Evolutionary conservation across 2,329 filamentous ascomycete genomes (phyloP), one percentile per base, ranked within the genome.

Genomic region (Ceratocystis variospora): DNA sequence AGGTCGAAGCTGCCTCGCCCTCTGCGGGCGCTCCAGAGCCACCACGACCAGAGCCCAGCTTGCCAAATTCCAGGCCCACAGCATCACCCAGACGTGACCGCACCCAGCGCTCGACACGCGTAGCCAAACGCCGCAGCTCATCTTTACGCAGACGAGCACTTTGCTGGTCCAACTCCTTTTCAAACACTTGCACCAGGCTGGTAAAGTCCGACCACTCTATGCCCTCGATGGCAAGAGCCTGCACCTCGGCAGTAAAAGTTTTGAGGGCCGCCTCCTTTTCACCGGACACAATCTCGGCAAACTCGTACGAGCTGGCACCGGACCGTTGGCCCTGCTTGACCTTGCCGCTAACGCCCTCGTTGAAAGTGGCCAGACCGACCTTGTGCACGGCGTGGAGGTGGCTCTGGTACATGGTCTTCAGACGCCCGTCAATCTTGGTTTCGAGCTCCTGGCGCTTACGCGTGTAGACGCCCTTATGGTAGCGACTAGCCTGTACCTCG

Each of bases 311-410:
- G 6, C 86, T 88, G 10, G 66, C 66, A 25, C 92, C 92, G 66
- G 91, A 90, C 79, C 96, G 96, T 75, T 97, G 93, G 1, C 93
- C 93, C 31, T 84, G 81, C 76, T 97, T 99, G 70, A 99, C 92
- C 62, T 90, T 88, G 64, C 80, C 78, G n/a, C 86, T 85, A 61
- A 99, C 94, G 1, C 91, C 88, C 44, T 96, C 90, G 72, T 86
- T 91, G 74, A 99, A 99, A 1, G 87, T 83, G 15, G 82, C 77
- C 22, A 97, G 88, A 1, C 93, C 92, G 0, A 85, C 83, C 79
- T 96, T 97, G 78, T 97, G 93, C 6, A 89, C 89, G 2, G 92
- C 90, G 22, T 83, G 83, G 50, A 99, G 80, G 73, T 99, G 94
- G n/a, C 88, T 89, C 63, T 88, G 84, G 76, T 94, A 96, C 10